Percentiles rank a stretch among this genome's conserved stretches.
These are phyloP conservation scores for Paralagenidium karlingii DNA, from an alignment of 352 stramenopile species.

Conservation along the genomic window DNA sequence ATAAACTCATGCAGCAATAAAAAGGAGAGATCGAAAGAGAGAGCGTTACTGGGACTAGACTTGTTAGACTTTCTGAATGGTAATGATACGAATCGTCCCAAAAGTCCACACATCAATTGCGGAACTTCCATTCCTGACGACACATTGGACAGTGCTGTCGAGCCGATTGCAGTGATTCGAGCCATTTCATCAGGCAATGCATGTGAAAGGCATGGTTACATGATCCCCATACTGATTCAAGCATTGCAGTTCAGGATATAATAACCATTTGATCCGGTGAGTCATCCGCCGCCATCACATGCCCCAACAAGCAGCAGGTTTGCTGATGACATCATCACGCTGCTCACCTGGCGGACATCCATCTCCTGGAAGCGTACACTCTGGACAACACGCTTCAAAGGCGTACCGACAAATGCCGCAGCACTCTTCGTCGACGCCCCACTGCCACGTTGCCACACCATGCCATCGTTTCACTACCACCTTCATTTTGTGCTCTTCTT, in stretches of 20 bases:
- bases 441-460: constrained; percentile 84
- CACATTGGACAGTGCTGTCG: constrained; percentile 85
- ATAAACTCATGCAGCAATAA: constrained; percentile 48
- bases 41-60: too few relatives aligned
- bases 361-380: constrained; percentile 64
- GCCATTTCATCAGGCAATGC: constrained; percentile 90
- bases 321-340: not conserved
- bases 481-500: constrained; percentile 49
- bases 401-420: constrained; percentile 80
- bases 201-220: constrained; percentile 90
- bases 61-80: not conserved
- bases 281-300: too few relatives aligned
- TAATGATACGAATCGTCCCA: not conserved
- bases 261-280: too few relatives aligned
- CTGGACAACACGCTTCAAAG: constrained; percentile 73
- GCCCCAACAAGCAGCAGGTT: too few relatives aligned
- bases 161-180: constrained; percentile 70
- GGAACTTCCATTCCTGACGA: constrained; percentile 79
- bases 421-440: constrained; percentile 87
- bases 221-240: constrained; percentile 57
- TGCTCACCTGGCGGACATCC: constrained; percentile 67
- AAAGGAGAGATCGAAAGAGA: too few relatives aligned
- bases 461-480: constrained; percentile 80
- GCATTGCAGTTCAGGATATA: constrained; percentile 16
- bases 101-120: too few relatives aligned